phyloP scores from a whole-genome alignment of 2,329 filamentous ascomycete genomes.

The Diplodia mutila region DNA sequence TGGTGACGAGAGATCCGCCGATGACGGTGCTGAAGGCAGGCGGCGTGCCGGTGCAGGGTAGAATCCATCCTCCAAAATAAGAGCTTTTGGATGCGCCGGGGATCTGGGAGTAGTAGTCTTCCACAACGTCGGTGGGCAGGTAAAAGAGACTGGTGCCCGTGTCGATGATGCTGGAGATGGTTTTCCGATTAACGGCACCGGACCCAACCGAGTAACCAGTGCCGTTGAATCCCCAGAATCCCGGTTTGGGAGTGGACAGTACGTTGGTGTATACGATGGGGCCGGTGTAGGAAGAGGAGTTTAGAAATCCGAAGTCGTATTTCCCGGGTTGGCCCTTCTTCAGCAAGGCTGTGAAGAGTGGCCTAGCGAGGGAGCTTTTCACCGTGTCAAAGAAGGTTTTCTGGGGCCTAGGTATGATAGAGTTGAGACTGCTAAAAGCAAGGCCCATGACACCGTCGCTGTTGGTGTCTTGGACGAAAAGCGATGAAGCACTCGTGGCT shows the following conservation, averaged over 20 bases:
- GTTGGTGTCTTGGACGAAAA: slow-evolving; percentile 56
- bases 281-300: slow-evolving; percentile 62
- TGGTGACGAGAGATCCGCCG: slow-evolving; percentile 51
- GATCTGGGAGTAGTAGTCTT: slow-evolving; percentile 64
- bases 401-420: slow-evolving; percentile 53
- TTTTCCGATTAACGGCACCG: slow-evolving; percentile 40
- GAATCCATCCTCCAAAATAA: slow-evolving; percentile 58
- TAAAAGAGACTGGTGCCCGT: slow-evolving; percentile 72
- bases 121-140: slow-evolving; percentile 57
- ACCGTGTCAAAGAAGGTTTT: slow-evolving; percentile 65
- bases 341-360: slow-evolving; percentile 62
- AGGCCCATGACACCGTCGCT: slow-evolving; percentile 66
- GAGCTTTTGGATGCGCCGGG: slow-evolving; percentile 54
- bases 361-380: slow-evolving; percentile 53
- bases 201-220: slow-evolving; percentile 60
- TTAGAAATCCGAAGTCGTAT: slow-evolving; percentile 64
- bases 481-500: slow-evolving; percentile 60
- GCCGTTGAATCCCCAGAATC: slow-evolving; percentile 66
- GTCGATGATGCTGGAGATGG: slow-evolving; percentile 65
- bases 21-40: slow-evolving; percentile 60
- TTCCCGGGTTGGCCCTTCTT: slow-evolving; percentile 55
- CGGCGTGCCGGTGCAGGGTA: slow-evolving; percentile 55
- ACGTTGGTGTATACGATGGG: slow-evolving; percentile 60
- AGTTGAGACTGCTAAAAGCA: slow-evolving; percentile 65
- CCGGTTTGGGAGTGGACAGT: slow-evolving; percentile 45